These are phyloP conservation scores for Capronia epimyces DNA, from an alignment of 2,329 filamentous ascomycete genomes.

Conservation along the genomic window DNA sequence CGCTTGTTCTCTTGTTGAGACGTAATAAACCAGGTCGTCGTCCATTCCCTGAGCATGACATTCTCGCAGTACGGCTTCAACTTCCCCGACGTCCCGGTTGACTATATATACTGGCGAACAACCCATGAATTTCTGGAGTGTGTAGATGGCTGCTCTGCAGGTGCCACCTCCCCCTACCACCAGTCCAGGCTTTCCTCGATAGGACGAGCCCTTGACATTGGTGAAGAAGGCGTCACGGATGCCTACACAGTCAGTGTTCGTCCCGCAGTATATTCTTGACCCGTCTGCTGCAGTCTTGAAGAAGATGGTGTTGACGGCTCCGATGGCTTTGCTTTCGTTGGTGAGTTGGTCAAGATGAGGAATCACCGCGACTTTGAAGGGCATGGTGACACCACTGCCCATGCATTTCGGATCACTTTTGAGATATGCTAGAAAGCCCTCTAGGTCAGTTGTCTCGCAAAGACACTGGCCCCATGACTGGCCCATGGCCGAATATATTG, in stretches of 20 bases:
- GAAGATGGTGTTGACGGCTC: constrained; percentile 76
- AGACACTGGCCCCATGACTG: constrained; percentile 49
- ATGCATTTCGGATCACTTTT: constrained; percentile 37
- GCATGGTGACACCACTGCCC: constrained; percentile 72
- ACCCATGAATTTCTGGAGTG: constrained; percentile 63
- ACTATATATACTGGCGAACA: constrained; percentile 68
- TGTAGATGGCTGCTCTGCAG: constrained; percentile 71
- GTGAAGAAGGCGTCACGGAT: constrained; percentile 65
- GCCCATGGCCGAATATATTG: constrained; percentile 48
- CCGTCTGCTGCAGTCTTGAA: constrained; percentile 44
- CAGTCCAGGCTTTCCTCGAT: constrained; percentile 58
- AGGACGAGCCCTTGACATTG: constrained; percentile 45
- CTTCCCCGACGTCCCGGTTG: constrained; percentile 65
- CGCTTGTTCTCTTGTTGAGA: constrained; percentile 59
- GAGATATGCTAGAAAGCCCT: constrained; percentile 35
- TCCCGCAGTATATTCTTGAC: constrained; percentile 57
- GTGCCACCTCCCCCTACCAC: constrained; percentile 75
- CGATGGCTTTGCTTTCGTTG: constrained; percentile 65
- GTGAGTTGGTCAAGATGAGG: constrained; percentile 67
- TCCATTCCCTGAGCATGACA: constrained; percentile 57
- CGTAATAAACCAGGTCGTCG: constrained; percentile 56
- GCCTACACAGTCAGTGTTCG: constrained; percentile 76
- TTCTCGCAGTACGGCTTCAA: constrained; percentile 61
- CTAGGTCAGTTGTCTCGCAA: constrained; percentile 28
- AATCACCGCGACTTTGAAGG: constrained; percentile 73